Conservation (phyloP, 306 rosid species). For the Pyrus communis region DNA sequence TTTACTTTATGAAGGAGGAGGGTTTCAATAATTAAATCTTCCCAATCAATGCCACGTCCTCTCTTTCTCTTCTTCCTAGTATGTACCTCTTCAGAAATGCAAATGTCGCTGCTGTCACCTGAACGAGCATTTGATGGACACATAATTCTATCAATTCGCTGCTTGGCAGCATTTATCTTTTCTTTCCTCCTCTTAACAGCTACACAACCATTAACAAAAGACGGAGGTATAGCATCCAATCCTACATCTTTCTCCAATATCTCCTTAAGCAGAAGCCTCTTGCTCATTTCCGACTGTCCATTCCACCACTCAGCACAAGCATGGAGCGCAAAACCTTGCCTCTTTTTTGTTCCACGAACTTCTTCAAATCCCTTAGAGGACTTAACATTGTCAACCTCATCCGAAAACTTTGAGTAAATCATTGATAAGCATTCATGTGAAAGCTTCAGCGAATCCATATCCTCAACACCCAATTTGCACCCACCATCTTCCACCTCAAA, state of each 20-base stretch:
- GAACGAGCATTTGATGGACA: conserved; percentile 25
- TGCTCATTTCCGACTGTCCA: conserved; percentile 70
- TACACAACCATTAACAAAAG: conserved; percentile 42
- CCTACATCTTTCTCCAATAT: conserved; percentile 68
- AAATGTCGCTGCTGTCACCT: neutral
- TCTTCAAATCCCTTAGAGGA: conserved; percentile 15
- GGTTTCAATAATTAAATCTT: conserved; percentile 75
- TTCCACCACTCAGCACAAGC: conserved; percentile 67
- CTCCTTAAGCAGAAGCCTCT: conserved; percentile 49
- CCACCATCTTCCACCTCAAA: conserved; percentile 15
- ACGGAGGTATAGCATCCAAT: conserved; percentile 60
- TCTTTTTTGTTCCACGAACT: conserved; percentile 17
- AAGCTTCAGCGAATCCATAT: conserved; percentile 30
- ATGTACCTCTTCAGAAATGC: neutral
- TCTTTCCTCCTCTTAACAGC: conserved; percentile 47
- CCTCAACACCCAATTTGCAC: neutral
- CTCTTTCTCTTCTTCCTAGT: conserved; percentile 40
- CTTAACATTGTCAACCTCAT: conserved; percentile 15
- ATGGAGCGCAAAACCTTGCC: conserved; percentile 14
- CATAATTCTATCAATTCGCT: conserved; percentile 45
- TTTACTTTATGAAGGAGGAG: conserved; percentile 68
- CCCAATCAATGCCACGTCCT: conserved; percentile 49
- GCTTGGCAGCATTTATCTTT: conserved; percentile 58
- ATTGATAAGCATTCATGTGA: conserved; percentile 59
- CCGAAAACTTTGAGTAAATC: conserved; percentile 36